These are phyloP conservation scores for Pseudopyricularia cyperi DNA, from an alignment of 2,329 filamentous ascomycete genomes.

Conservation along the genomic window DNA sequence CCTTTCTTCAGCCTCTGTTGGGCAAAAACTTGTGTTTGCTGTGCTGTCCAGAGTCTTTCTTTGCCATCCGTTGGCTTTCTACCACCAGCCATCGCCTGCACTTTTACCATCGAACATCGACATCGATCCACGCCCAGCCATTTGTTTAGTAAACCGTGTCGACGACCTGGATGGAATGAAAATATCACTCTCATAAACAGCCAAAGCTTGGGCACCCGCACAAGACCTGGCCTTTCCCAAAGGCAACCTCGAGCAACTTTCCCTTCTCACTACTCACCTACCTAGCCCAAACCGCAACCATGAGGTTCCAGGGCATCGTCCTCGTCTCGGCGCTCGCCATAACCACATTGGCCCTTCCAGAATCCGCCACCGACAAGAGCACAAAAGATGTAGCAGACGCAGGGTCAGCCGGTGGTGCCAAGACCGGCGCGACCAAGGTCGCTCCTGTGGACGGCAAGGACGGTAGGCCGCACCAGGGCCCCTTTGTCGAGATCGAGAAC, in stretches of 20 bases:
- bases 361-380: constrained; percentile 11
- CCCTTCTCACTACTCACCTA: not conserved
- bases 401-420: constrained; percentile 15
- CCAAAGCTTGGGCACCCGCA: not conserved
- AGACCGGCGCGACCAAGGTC: constrained; percentile 45
- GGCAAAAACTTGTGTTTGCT: too few relatives aligned
- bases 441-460: constrained; percentile 87
- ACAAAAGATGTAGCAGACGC: constrained; percentile 12
- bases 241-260: not conserved
- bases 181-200: not conserved
- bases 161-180: not conserved
- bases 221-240: not conserved
- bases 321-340: constrained; percentile 44
- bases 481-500: constrained; percentile 50
- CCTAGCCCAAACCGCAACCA: constrained; percentile 20
- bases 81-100: too few relatives aligned
- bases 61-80: too few relatives aligned
- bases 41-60: too few relatives aligned
- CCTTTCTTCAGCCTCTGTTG: constrained; percentile 23
- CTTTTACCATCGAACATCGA: too few relatives aligned
- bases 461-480: constrained; percentile 84
- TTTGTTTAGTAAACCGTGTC: too few relatives aligned
- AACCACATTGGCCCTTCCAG: constrained; percentile 23
- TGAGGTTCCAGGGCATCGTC: constrained; percentile 49
- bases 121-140: too few relatives aligned